Evolutionary conservation across 2,329 filamentous ascomycete genomes (phyloP), one percentile per base, ranked within the genome.

Genomic region (Claviceps digitariae): DNA sequence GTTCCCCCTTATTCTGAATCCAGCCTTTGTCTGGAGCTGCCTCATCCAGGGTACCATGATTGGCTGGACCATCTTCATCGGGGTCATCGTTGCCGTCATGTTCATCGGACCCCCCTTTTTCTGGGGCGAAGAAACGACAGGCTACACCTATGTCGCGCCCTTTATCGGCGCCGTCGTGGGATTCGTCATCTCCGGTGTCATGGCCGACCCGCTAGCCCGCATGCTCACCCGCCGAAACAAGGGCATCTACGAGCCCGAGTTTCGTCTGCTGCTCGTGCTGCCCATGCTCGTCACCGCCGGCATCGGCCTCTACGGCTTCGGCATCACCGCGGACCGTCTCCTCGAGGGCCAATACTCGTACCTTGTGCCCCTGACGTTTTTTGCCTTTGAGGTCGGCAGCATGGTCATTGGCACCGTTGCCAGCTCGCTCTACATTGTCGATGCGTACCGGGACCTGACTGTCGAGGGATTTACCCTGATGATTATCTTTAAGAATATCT

Each of bases 31-130:
- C 43, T 95, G 89, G 87, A 76, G 74, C 25, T 76, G 74, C 61
- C 74, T 96, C 3, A 87, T 90, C 50, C 90, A 95, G 74, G 90
- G 90, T 17, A 81, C 87, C 4, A 81, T 95, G 63, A 95, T 96
- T 62, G 91, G 90, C 58, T 97, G 91, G 90, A 95, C 90, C 1
- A 87, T 96, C 17, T 88, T 96, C 63, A 91, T 95, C 58, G 86
- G 87, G 54, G 84, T 93, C 56, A 82, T 93, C 59, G 72, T 94
- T 47, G 86, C 84, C n/a, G 81, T 84, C 55, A 83, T 94, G 59
- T 91, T 93, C 71, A 77, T 94, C 48, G 83, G 84, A 2, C 84
- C 85, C 2, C 87, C 88, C 1, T 79, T 90, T 43, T 93, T 82
- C 73, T 95, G 90, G 78, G 74, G 81, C 61, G 84, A 93, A 69